Evolutionary conservation across 345 rosid genomes (phyloP).

Genomic region (Citrus trifoliata): DNA sequence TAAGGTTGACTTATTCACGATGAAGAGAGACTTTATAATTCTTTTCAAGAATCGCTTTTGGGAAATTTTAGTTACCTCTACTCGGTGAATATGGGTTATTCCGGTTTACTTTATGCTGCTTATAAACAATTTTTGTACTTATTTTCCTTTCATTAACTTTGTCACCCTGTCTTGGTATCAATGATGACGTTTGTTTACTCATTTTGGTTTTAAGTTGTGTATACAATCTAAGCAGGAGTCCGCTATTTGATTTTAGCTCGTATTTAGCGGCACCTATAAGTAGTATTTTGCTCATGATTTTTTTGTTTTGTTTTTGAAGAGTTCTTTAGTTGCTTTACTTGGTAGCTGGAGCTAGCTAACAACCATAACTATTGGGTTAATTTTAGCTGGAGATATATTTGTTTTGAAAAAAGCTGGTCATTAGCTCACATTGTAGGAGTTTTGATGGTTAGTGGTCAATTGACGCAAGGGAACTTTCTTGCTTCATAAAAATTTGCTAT

Average conservation of each 20-base stretch:
- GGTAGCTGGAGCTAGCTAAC: slow-evolving; percentile 5
- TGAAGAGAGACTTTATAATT: slow-evolving; percentile 16
- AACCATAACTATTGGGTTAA: neutral
- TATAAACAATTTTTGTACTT: slow-evolving; percentile 9
- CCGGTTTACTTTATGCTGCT: slow-evolving; percentile 14
- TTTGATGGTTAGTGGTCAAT: slow-evolving; percentile 1
- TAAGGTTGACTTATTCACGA: slow-evolving; percentile 69
- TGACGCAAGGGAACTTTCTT: neutral
- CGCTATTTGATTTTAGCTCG: slow-evolving; percentile 3
- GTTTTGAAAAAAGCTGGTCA: neutral
- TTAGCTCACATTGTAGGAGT: neutral
- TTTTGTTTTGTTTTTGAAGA: neutral
- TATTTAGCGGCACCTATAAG: neutral
- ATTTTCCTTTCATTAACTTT: neutral
- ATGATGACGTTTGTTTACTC: neutral
- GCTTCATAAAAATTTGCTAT: neutral
- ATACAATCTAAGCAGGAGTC: slow-evolving; percentile 1
- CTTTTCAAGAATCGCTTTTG: slow-evolving; percentile 14
- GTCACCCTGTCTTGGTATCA: slow-evolving; percentile 20
- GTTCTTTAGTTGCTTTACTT: slow-evolving; percentile 4
- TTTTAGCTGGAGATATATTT: neutral
- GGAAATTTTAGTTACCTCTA: slow-evolving; percentile 20
- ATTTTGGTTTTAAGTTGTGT: neutral
- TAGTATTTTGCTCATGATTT: neutral
- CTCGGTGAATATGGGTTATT: slow-evolving; percentile 6